Percentiles rank a stretch among this genome's conserved stretches.
Conservation (phyloP, 164 flowering plant genomes). For the Tetracentron sinense region DNA sequence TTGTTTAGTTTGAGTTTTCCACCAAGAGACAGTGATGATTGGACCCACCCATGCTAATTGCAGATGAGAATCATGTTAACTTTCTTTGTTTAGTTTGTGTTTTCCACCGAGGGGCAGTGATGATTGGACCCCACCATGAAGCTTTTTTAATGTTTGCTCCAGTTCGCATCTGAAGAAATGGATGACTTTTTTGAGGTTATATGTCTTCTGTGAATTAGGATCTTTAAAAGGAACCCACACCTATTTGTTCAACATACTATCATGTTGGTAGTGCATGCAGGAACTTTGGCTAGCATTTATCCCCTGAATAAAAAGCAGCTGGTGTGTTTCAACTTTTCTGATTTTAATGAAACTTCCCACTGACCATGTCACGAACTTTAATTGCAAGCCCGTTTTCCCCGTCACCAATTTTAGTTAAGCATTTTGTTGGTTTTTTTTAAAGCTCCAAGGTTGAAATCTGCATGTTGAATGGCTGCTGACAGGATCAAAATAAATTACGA, state of each 20-base stretch:
- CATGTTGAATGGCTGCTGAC: not conserved
- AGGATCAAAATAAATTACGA: not conserved
- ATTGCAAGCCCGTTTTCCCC: not conserved
- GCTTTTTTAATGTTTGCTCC: too few relatives aligned
- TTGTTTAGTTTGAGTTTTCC: not conserved
- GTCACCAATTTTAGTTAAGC: not conserved
- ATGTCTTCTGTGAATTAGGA: too few relatives aligned
- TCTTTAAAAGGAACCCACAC: too few relatives aligned
- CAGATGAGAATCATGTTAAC: not conserved
- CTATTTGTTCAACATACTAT: too few relatives aligned
- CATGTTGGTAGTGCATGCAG: too few relatives aligned
- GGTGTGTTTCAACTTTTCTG: too few relatives aligned
- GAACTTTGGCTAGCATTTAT: too few relatives aligned
- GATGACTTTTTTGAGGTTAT: too few relatives aligned
- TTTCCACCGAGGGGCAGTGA: not conserved
- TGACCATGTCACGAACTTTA: not conserved
- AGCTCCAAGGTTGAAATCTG: not conserved
- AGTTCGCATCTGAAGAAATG: too few relatives aligned
- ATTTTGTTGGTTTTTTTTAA: not conserved
- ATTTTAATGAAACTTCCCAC: not conserved
- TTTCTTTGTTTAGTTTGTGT: not conserved
- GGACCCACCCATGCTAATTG: not conserved
- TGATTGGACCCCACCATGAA: not conserved
- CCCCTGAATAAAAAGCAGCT: too few relatives aligned
- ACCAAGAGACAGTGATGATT: not conserved